These are phyloP conservation scores for Cladophialophora carrionii DNA, from an alignment of 2,329 filamentous ascomycete genomes.

Conservation along the genomic window DNA sequence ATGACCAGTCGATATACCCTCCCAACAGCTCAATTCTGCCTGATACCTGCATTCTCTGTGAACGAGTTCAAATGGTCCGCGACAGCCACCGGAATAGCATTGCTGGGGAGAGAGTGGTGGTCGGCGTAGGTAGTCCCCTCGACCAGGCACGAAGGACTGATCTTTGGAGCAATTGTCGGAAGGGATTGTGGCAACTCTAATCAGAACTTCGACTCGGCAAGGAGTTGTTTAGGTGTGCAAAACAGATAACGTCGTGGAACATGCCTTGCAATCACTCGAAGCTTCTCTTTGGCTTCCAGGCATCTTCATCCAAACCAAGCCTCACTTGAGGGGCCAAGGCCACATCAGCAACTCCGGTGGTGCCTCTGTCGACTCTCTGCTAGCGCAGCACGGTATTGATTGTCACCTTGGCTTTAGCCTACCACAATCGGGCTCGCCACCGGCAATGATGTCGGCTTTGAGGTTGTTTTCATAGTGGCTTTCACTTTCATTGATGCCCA, in stretches of 20 bases:
- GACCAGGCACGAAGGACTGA: not conserved
- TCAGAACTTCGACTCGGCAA: too few relatives aligned
- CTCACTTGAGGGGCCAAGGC: too few relatives aligned
- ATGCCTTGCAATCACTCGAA: too few relatives aligned
- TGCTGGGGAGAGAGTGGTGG: not conserved
- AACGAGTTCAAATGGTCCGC: too few relatives aligned
- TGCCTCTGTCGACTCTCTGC: not conserved
- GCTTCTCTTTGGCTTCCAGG: too few relatives aligned
- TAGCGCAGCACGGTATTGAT: not conserved
- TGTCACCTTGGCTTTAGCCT: not conserved
- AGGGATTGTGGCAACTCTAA: not conserved
- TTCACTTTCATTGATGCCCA: not conserved
- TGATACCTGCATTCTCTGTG: too few relatives aligned
- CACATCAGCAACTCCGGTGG: too few relatives aligned
- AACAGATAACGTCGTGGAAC: too few relatives aligned
- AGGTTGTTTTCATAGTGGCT: not conserved
- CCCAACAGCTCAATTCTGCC: too few relatives aligned
- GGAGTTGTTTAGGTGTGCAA: too few relatives aligned
- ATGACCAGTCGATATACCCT: too few relatives aligned
- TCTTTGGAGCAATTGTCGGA: not conserved
- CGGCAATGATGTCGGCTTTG: not conserved
- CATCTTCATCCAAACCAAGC: too few relatives aligned
- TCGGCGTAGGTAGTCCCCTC: not conserved
- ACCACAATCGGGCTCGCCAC: not conserved
- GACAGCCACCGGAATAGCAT: not conserved